Conservation (phyloP, 1,284 basidiomycete genomes). For the Amylostereum areolatum region DNA sequence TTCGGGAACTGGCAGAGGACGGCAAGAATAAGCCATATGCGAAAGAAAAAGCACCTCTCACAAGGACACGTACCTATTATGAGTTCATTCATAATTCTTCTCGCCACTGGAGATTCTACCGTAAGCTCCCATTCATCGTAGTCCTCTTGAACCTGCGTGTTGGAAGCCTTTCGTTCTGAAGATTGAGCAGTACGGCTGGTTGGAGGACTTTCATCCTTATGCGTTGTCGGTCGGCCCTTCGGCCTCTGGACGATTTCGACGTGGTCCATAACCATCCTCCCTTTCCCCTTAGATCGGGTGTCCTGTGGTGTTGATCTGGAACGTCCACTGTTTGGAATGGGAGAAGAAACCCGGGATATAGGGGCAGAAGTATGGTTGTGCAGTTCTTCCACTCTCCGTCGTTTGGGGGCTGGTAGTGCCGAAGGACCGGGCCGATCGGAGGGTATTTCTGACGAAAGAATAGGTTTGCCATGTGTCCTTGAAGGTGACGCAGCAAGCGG, state of each 20-base stretch:
- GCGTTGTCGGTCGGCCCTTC: neutral
- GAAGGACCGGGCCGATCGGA: no score
- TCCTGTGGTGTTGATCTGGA: no score
- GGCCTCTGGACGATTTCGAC: neutral
- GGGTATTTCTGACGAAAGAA: no score
- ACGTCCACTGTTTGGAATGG: no score
- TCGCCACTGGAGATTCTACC: neutral
- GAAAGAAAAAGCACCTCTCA: neutral
- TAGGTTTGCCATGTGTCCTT: no score
- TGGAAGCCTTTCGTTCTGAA: neutral
- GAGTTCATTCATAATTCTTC: neutral
- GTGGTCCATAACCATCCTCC: neutral
- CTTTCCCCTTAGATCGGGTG: no score
- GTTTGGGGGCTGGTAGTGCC: no score
- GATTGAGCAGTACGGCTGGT: neutral
- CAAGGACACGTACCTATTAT: neutral
- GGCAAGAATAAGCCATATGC: neutral
- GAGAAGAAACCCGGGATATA: no score
- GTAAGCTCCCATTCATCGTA: neutral
- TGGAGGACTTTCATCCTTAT: neutral
- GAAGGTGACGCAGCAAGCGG: no score
- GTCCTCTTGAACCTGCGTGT: neutral
- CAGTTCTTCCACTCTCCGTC: no score
- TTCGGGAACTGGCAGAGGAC: neutral
- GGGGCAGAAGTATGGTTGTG: no score